Evolutionary conservation across 2,329 filamentous ascomycete genomes (phyloP), one percentile per base, ranked within the genome.

Genomic region (Xylariaceae sp.): DNA sequence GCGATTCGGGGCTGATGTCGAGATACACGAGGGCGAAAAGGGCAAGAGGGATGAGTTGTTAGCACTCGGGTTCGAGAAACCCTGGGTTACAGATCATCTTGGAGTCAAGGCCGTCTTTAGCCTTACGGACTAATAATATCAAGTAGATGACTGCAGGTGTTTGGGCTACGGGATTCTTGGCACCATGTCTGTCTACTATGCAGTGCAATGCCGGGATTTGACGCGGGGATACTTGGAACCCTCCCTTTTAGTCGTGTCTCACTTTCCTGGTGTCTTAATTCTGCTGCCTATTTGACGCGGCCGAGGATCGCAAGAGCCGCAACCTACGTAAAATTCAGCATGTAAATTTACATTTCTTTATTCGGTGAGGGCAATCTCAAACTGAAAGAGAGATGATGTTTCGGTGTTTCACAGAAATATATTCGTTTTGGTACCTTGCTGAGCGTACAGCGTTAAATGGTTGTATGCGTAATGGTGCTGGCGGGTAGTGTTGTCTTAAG

Each of bases 71-170:
- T 72, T 72, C 3, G 70, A 74, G 44, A 66, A 71, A 16, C 66
- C 71, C 5, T 79, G 74, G 74, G 71, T 77, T 13, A 78, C 74
- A 2, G 76, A 79, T 69, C 76, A 79, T 61, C 66, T 74, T 42
- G 76, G 75, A 0, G 66, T 78, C 30, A 47, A 22, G 12, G 45
- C 45, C 8, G 45, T 37, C 4, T 47, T 47, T 19, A 41, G 39
- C 9, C 19, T 41, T 16, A 13, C 18, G 15, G 8, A 26, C 26
- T 26, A 26, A 26, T 26, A 8, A 4, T 8, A 26, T 26, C 26
- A 26, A 8, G 3, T 7, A 13, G 32, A 34, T 34, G 13, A 15
- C 32, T 34, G 32, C 13, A 34, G 32, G 32, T 34, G 13, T 10
- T 10, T 34, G 13, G 6, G 32, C 13, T 4, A 10, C 13, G 26